Evolutionary conservation across 176 grass and related monocot genomes (phyloP).

Genomic region (Rhynchospora breviuscula): DNA sequence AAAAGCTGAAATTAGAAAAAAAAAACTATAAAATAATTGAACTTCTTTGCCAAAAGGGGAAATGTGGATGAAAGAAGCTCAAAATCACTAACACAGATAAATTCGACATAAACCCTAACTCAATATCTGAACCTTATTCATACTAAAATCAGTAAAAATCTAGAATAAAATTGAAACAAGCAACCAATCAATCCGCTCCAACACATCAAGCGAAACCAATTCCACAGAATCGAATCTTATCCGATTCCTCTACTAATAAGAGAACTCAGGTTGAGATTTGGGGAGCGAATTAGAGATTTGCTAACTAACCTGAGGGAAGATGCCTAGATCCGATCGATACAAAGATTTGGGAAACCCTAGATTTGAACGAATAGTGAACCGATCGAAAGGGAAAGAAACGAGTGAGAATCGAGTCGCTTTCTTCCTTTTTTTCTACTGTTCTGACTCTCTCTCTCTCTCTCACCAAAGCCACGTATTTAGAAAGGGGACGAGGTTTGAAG

Average conservation of each 20-base stretch:
- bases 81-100: neutral
- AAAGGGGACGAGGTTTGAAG: neutral
- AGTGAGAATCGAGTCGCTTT: neutral
- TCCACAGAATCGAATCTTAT: neutral
- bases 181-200: neutral
- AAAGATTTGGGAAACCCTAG: neutral
- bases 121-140: neutral
- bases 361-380: slow-evolving; percentile 7
- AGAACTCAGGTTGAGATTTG: neutral
- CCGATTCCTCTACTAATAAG: neutral
- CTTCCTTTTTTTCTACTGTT: neutral
- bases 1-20: slow-evolving; percentile 7
- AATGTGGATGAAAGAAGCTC: neutral
- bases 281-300: neutral
- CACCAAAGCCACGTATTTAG: slow-evolving; percentile 26
- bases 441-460: slow-evolving; percentile 5
- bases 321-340: neutral
- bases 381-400: neutral
- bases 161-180: neutral
- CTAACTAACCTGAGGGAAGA: slow-evolving; percentile 23
- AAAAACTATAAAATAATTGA: neutral
- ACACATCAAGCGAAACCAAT: neutral
- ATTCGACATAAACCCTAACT: neutral
- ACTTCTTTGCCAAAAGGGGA: neutral
- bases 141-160: neutral